Evolutionary conservation across 1,284 basidiomycete genomes (phyloP).

Genomic region (Microbotryomycetes sp.): DNA sequence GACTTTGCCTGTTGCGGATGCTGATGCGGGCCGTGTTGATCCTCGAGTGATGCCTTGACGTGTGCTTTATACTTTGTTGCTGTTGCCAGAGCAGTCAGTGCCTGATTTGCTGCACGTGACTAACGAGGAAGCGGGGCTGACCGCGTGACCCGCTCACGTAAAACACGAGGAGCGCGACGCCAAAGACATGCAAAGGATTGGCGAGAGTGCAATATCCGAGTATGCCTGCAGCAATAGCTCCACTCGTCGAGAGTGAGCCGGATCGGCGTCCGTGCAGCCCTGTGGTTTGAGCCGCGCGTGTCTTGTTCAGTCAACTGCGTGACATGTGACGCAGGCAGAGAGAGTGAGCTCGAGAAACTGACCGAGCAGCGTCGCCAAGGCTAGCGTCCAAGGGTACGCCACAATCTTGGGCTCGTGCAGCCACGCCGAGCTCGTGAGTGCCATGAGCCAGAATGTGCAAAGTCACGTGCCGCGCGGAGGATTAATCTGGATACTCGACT

Average conservation of each 20-base stretch:
- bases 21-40: constrained; percentile 35
- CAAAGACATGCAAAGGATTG: constrained; percentile 58
- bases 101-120: constrained; percentile 40
- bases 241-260: constrained; percentile 45
- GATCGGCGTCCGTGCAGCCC: constrained; percentile 49
- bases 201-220: constrained; percentile 60
- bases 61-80: constrained; percentile 66
- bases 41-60: constrained; percentile 67
- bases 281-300: not conserved
- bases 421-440: too few relatives aligned
- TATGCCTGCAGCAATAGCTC: constrained; percentile 65
- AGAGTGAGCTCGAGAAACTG: too few relatives aligned
- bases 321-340: too few relatives aligned
- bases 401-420: not conserved
- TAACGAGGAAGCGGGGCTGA: not conserved
- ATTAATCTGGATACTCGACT: too few relatives aligned
- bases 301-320: too few relatives aligned
- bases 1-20: constrained; percentile 50
- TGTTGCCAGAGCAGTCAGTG: constrained; percentile 57
- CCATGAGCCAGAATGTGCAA: too few relatives aligned
- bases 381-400: not conserved
- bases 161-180: constrained; percentile 66
- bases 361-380: constrained; percentile 2
- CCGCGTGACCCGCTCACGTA: constrained; percentile 39
- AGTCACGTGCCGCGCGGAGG: too few relatives aligned